Conservation (phyloP, 2,329 filamentous ascomycete species). For the Cytospora leucostoma region DNA sequence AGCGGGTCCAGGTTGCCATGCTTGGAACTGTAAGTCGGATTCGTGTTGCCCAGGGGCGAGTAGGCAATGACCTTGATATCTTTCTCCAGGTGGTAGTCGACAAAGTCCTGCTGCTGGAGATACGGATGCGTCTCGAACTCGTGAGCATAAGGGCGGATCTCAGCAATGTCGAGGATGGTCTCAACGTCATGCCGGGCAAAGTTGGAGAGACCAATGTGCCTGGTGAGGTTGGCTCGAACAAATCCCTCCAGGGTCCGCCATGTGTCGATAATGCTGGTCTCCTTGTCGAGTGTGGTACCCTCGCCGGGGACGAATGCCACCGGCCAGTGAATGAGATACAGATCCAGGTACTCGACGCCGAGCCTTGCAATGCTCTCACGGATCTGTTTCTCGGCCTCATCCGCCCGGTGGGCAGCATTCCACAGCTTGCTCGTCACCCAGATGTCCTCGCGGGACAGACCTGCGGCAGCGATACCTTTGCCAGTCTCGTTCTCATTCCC, state of each 20-base stretch:
- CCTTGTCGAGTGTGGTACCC: slow-evolving; percentile 34
- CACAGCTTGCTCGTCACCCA: slow-evolving; percentile 48
- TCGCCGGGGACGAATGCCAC: slow-evolving; percentile 41
- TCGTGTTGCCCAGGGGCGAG: slow-evolving; percentile 55
- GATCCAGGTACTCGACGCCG: slow-evolving; percentile 51
- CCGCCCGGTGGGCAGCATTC: slow-evolving; percentile 38
- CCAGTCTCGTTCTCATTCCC: slow-evolving; percentile 52
- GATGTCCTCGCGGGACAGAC: slow-evolving; percentile 56
- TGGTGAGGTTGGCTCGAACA: slow-evolving; percentile 52
- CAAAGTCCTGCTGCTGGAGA: slow-evolving; percentile 51
- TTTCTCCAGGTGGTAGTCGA: slow-evolving; percentile 46
- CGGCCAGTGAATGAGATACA: slow-evolving; percentile 58
- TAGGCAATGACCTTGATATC: slow-evolving; percentile 48
- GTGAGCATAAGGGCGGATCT: slow-evolving; percentile 56
- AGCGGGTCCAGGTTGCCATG: slow-evolving; percentile 36
- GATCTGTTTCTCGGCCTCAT: slow-evolving; percentile 47
- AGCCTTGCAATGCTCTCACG: slow-evolving; percentile 49
- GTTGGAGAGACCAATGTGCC: slow-evolving; percentile 64
- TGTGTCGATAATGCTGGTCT: slow-evolving; percentile 43
- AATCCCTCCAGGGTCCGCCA: slow-evolving; percentile 62
- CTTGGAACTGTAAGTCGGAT: slow-evolving; percentile 46
- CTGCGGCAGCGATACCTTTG: slow-evolving; percentile 47
- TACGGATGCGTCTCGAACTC: slow-evolving; percentile 59
- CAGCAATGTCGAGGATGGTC: slow-evolving; percentile 43
- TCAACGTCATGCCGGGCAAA: slow-evolving; percentile 49